Percentiles rank a stretch among this genome's conserved stretches.
Evolutionary conservation across 108 stramenopile genomes (phyloP).

Genomic region (Parmales sp.): DNA sequence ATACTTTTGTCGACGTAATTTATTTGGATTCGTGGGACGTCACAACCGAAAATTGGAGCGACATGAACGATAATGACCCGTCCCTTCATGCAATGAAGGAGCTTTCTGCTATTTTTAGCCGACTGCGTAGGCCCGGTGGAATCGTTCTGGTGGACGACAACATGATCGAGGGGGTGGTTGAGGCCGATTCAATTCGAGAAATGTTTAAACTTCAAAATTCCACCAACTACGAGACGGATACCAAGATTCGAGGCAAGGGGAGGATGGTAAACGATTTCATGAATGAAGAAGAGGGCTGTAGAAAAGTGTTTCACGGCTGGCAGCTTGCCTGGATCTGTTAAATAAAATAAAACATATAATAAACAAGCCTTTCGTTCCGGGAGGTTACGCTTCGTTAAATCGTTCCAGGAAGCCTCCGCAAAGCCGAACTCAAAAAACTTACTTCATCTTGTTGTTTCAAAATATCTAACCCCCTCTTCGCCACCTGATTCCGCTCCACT

Average conservation of each 20-base stretch:
- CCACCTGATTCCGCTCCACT: no score
- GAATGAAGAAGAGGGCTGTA: not conserved
- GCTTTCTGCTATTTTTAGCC: not conserved
- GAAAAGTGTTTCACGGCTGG: not conserved
- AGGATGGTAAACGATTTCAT: not conserved
- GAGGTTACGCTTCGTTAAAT: no score
- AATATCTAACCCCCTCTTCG: no score
- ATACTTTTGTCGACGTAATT: not conserved
- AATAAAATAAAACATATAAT: no score
- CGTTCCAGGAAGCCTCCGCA: no score
- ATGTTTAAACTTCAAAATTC: not conserved
- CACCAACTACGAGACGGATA: not conserved
- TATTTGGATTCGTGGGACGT: conserved; percentile 2
- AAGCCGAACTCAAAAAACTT: no score
- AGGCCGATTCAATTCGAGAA: not conserved
- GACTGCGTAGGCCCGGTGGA: not conserved
- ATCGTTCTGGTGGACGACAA: not conserved
- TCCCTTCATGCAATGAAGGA: not conserved
- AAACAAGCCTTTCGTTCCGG: no score
- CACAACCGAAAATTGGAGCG: not conserved
- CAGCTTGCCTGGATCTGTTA: not conserved
- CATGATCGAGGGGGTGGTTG: not conserved
- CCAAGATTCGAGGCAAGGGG: not conserved
- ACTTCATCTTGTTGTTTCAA: no score
- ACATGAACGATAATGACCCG: not conserved